Percentiles rank a stretch among this genome's conserved stretches.
Evolutionary conservation across 441 rosid species (phyloP).

Genomic region (Isatis lusitanica): DNA sequence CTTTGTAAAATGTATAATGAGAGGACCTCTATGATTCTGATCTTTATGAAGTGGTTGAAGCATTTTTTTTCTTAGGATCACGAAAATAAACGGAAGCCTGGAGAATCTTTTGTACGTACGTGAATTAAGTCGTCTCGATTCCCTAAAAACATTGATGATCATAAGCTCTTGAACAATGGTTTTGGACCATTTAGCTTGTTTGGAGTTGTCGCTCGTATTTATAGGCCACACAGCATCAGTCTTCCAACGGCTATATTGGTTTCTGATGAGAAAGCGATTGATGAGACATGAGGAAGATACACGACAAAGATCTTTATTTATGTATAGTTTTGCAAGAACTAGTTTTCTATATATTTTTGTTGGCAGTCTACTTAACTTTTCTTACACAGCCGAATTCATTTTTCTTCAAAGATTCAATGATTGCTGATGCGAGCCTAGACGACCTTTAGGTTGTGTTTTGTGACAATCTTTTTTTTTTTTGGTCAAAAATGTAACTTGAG

Average conservation of each 20-base stretch:
- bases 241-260: conserved; percentile 23
- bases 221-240: background rate
- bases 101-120: background rate
- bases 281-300: background rate
- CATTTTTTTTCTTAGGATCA: background rate
- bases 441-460: no score
- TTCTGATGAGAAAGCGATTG: conserved; percentile 24
- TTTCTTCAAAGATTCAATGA: background rate
- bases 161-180: background rate
- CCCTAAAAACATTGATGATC: background rate
- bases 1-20: background rate
- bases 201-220: background rate
- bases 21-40: background rate
- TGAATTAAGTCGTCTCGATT: background rate
- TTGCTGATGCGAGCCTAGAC: background rate
- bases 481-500: no score
- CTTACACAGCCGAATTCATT: no score
- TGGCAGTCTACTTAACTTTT: background rate
- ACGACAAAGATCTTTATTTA: conserved; percentile 7
- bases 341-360: background rate
- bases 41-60: background rate
- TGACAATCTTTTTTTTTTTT: no score
- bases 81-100: background rate
- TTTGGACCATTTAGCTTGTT: background rate
- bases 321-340: background rate